Evolutionary conservation across 2,329 filamentous ascomycete genomes (phyloP), one percentile per base, ranked within the genome.

Genomic region (Phialemoniopsis sp.): DNA sequence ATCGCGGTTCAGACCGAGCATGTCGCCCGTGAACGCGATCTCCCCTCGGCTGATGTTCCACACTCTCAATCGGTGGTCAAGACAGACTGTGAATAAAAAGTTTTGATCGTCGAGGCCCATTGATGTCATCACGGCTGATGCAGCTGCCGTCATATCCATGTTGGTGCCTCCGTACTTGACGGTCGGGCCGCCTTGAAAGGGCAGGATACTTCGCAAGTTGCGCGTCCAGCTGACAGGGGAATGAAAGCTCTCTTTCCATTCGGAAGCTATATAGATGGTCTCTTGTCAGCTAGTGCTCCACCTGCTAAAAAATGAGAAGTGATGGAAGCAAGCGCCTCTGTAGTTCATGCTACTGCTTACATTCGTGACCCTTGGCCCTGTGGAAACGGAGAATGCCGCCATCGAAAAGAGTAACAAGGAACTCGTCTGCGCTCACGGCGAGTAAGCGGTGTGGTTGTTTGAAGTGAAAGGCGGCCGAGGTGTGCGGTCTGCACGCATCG

Each of bases 21-120:
- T 72, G 60, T 98, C 91, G 49, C 80, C 81, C 6, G 84, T 82
- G 40, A 81, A 80, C 5, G 87, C 78, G 39, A 94, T 77, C 56
- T 83, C 86, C 34, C 90, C 90, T 30, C 79, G 87, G n/a, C 78
- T 70, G 26, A 91, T 71, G 55, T 95, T 93, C 91, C 93, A 97
- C 30, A 93, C 82, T 53, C 89, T 83, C 56, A 98, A 67, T 10
- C 82, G 84, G 57, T 98, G 90, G 51, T 98, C 90, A 43, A 98
- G 70, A 46, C 87, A 93, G 36, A 95, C 80, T 0, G 90, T 90
- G 52, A 95, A 87, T 3, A 78, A 68, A 48, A 78, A 82, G 2
- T 71, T 62, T 6, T 63, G 63, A 36, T 68, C 60, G 8, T 73
- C 64, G 15, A 74, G 58, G 4, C 73, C 75, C 43, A 79, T 60